Percentiles rank a stretch among this genome's conserved stretches.
Evolutionary conservation across 2,329 filamentous ascomycete species (phyloP).

Genomic region (Fulvia fulva): DNA sequence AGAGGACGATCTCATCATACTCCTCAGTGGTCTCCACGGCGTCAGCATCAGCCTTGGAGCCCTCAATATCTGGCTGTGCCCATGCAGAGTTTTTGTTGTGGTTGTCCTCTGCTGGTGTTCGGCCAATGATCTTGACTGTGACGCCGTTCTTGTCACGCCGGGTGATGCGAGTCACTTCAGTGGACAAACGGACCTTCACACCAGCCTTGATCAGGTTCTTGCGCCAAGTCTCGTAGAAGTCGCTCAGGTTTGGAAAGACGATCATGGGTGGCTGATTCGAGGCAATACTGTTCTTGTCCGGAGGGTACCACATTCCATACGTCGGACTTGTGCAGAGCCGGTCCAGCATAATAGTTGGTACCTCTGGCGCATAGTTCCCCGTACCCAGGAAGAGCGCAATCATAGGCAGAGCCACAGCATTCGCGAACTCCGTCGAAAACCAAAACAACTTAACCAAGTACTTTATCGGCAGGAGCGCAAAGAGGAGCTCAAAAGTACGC

Average conservation of each 20-base stretch:
- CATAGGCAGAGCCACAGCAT: constrained; percentile 67
- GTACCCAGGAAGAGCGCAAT: constrained; percentile 71
- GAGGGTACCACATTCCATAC: constrained; percentile 57
- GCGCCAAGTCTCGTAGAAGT: constrained; percentile 60
- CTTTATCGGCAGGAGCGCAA: constrained; percentile 60
- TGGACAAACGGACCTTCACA: constrained; percentile 54
- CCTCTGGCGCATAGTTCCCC: constrained; percentile 69
- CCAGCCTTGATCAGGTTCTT: constrained; percentile 52
- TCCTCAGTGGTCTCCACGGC: constrained; percentile 44
- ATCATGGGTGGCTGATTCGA: constrained; percentile 55
- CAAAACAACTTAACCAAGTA: constrained; percentile 63
- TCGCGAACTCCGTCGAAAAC: constrained; percentile 66
- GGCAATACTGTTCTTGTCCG: constrained; percentile 45
- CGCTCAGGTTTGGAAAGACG: constrained; percentile 59
- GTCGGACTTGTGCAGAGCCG: constrained; percentile 50
- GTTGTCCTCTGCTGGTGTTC: constrained; percentile 40
- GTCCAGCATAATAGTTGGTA: constrained; percentile 63
- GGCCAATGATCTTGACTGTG: constrained; percentile 45
- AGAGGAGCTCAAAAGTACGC: constrained; percentile 57
- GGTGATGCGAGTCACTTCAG: constrained; percentile 53
- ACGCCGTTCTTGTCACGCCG: constrained; percentile 52
- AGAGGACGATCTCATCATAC: constrained; percentile 65
- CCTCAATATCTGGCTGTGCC: constrained; percentile 35
- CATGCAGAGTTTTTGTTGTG: constrained; percentile 46
- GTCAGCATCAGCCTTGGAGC: constrained; percentile 39